Evolutionary conservation across 2,329 filamentous ascomycete species (phyloP).

Genomic region (Ceratocystis papillata): DNA sequence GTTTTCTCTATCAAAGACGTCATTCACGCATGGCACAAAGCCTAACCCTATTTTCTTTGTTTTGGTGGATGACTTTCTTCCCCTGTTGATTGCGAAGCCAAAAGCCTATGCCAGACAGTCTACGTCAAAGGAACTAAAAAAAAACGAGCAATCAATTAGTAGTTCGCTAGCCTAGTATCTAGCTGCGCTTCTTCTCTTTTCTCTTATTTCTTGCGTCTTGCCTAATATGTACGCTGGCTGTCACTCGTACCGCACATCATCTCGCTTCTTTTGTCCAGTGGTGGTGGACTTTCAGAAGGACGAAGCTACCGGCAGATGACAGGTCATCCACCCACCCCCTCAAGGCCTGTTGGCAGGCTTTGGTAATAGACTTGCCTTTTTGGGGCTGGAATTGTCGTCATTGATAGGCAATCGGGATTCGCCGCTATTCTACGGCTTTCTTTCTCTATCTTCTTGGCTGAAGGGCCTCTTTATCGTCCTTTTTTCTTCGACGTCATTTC

Average conservation of each 20-base stretch:
- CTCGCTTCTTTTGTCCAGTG: not conserved
- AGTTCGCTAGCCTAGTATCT: not conserved
- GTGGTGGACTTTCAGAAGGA: not conserved
- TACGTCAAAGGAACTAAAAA: not conserved
- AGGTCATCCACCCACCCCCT: not conserved
- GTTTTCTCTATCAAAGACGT: not conserved
- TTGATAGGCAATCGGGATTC: not conserved
- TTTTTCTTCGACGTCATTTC: not conserved
- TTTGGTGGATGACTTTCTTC: no score
- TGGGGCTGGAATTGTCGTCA: not conserved
- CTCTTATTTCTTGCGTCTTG: not conserved
- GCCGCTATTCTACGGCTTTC: not conserved
- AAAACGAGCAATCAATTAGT: not conserved
- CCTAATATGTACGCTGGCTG: not conserved
- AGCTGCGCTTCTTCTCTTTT: not conserved
- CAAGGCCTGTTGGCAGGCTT: not conserved
- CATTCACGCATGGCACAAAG: not conserved
- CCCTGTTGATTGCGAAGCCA: no score
- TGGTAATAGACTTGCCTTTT: not conserved
- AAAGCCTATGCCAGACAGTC: no score
- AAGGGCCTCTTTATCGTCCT: not conserved
- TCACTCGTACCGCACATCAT: slow-evolving; percentile 1
- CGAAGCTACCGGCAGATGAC: not conserved
- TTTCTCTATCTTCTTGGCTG: not conserved
- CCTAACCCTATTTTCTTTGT: not conserved